Base-by-base conservation (phyloP, 768 basidiomycete genomes). In the Trametes cinnabarina region DNA sequence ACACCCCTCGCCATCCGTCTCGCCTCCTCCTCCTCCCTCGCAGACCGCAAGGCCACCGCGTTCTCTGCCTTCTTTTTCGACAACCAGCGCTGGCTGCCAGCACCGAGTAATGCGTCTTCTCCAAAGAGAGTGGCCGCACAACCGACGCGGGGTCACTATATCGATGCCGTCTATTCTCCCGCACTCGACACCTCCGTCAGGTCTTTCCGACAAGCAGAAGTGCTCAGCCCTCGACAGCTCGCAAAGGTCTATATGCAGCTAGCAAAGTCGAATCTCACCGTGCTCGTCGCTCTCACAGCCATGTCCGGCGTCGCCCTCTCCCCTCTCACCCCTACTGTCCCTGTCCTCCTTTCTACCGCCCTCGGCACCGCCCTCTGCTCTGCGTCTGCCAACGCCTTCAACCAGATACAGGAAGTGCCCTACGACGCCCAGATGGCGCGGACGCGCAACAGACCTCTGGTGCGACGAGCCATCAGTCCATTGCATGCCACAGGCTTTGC, bases 391-490 rank as follows among this genome's bases (percentile, higher is more conserved):
- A 98, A 98, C 69, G 82, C 96, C 2, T 79, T 97, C 66, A 99
- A 99, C 73, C 94, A 99, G 71, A 76, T 98, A 3, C 88, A 94
- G 67, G 97, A 99, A 73, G 79, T 92, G 7, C 97, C 97, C 0
- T 92, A 94, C 63, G 97, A 99, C 67, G 95, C 97, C 0, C 97
- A 99, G 69, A 98, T 98, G 88, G 80, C 86, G 0, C 84, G 97
- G 44, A 98, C 97, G 0, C 83, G 95, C 28, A 86, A 79, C 53
- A 78, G 97, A 17, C 94, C 96, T 0, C 82, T 99, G 23, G 93
- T 94, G 1, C 84, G 91, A 17, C 78, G 88, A 30, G 86, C 87
- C n/a, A 85, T 98, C 61, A 84, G 84, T 2, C 90, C 95, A 0
- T 69, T 89, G 14, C 96, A 98, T 70, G 94, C 94, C 1, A 77